A percentile compares a stretch with the other conserved stretches of the same genome.
These are phyloP conservation scores for Globisporangium ultimum DNA, from an alignment of 352 stramenopile species.

Conservation along the genomic window DNA sequence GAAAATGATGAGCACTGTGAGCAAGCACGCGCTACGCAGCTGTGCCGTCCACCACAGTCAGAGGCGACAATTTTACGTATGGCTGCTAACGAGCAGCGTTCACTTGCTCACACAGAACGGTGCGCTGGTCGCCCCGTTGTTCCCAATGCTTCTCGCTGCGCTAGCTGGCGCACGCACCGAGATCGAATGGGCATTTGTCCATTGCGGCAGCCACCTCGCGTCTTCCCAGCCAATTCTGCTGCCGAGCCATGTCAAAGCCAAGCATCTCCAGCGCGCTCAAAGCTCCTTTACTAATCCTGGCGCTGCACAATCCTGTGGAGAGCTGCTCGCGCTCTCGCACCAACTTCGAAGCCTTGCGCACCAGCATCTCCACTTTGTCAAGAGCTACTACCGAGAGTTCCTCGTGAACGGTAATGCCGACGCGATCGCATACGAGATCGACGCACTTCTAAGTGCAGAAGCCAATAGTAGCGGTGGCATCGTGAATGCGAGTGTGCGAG, in stretches of 20 bases:
- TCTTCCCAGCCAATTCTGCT: constrained; percentile 21
- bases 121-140: constrained; percentile 35
- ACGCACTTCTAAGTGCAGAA: constrained; percentile 3
- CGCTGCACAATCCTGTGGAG: constrained; percentile 14
- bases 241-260: constrained; percentile 41
- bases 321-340: constrained; percentile 23
- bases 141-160: constrained; percentile 42
- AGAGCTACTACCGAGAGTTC: constrained; percentile 39
- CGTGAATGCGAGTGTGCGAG: constrained; percentile 14
- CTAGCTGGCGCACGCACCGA: constrained; percentile 35
- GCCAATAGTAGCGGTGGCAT: too few species aligned
- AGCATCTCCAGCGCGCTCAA: constrained; percentile 39
- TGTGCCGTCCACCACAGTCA: constrained; percentile 32
- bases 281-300: constrained; percentile 14
- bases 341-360: constrained; percentile 22
- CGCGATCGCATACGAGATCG: constrained; percentile 39
- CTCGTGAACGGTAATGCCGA: constrained; percentile 42
- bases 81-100: constrained; percentile 31
- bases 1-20: constrained; percentile 35
- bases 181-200: constrained; percentile 48
- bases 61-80: constrained; percentile 31
- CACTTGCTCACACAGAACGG: constrained; percentile 39
- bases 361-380: constrained; percentile 18
- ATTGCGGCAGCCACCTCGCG: constrained; percentile 11
- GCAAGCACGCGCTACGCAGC: constrained; percentile 43